Conservation (phyloP, 257 asterid species). For the Fraxinus pennsylvanica region DNA sequence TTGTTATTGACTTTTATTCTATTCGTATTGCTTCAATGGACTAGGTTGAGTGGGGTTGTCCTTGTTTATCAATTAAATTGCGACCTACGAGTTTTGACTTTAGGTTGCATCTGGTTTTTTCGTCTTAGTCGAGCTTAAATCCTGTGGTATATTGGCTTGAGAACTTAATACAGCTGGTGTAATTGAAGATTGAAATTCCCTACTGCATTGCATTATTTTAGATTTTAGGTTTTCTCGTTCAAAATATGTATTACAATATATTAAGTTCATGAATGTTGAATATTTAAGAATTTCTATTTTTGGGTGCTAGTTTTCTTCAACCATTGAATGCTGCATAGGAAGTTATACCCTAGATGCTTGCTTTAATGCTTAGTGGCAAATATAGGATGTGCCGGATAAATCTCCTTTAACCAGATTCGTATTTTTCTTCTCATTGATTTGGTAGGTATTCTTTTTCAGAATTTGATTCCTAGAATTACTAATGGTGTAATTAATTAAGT, state of each 20-base stretch:
- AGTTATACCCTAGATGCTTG: neutral
- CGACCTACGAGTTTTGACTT: neutral
- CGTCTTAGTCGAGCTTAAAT: neutral
- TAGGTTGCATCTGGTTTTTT: neutral
- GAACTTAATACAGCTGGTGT: neutral
- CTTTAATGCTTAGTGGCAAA: neutral
- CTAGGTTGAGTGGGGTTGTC: neutral
- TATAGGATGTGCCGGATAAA: neutral
- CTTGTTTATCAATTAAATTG: neutral
- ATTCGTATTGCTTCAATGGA: neutral
- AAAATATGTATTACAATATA: neutral
- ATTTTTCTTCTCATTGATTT: neutral
- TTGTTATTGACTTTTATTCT: neutral
- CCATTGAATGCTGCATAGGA: too few relatives aligned
- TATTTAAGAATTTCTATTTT: neutral
- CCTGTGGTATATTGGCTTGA: neutral
- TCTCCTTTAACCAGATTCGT: neutral
- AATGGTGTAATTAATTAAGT: too few relatives aligned
- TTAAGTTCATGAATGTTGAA: neutral
- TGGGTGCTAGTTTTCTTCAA: too few relatives aligned
- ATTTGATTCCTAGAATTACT: too few relatives aligned
- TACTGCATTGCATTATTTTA: too few relatives aligned
- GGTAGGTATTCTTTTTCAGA: neutral
- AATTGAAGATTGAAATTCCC: neutral
- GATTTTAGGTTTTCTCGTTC: neutral